phyloP scores from a whole-genome alignment of 306 rosid species.

The Prunus mira region DNA sequence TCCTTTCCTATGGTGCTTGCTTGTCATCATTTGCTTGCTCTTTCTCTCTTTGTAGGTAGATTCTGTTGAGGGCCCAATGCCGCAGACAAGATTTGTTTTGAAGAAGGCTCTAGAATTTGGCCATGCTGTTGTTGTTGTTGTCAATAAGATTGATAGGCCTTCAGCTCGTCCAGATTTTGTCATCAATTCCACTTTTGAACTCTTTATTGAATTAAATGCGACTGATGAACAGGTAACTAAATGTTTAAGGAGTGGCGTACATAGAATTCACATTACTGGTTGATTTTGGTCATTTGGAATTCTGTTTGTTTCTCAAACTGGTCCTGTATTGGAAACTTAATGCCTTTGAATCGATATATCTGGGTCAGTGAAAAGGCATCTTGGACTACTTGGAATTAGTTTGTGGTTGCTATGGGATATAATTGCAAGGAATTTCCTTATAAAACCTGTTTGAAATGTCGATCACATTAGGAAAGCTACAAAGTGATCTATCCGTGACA shows the following conservation, averaged over 20 bases:
- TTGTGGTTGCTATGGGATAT: not conserved
- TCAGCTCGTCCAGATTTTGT: conserved; percentile 96
- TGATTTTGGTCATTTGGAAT: conserved; percentile 6
- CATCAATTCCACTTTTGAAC: conserved; percentile 92
- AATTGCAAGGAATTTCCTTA: not conserved
- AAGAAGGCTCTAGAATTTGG: conserved; percentile 98
- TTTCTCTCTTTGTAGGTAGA: conserved; percentile 68
- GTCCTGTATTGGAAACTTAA: not conserved
- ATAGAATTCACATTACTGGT: not conserved
- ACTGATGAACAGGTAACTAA: conserved; percentile 85
- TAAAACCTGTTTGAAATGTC: not conserved
- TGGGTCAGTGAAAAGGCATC: not conserved
- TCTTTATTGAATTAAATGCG: conserved; percentile 92
- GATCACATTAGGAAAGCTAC: conserved; percentile 8
- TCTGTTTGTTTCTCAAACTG: not conserved
- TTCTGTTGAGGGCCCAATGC: conserved; percentile 99
- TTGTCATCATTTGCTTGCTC: conserved; percentile 11
- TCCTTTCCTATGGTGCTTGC: conserved; percentile 20
- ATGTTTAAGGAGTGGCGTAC: conserved; percentile 10
- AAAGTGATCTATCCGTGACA: conserved; percentile 7
- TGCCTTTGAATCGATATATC: not conserved
- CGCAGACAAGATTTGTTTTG: conserved; percentile 97
- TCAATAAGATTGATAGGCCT: conserved; percentile 92
- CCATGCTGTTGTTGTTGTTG: conserved; percentile 96
- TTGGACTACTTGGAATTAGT: not conserved